Base-by-base conservation (phyloP, 1,284 basidiomycete genomes). In the Apiotrichum mycotoxinovorans region DNA sequence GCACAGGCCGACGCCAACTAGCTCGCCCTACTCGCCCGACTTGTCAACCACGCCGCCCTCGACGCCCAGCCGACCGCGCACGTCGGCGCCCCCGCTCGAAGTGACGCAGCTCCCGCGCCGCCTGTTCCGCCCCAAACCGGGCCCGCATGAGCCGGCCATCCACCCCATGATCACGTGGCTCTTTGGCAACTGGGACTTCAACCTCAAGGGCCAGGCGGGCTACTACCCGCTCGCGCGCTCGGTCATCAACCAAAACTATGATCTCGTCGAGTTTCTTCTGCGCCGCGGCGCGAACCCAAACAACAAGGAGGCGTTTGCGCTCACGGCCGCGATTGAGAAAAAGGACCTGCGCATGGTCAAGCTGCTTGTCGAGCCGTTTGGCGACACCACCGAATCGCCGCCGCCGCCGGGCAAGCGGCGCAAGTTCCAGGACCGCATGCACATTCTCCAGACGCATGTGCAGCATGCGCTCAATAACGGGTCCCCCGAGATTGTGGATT, bases 211-310 rank as follows among this genome's bases (percentile, higher is more conserved):
- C 8, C 80, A 87, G 71, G 80, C 83, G 1, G 90, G 89, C 1
- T 17, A 51, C 49, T 93, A 91, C 66, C 85, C 87, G 0, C 82
- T 94, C 33, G 84, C 84, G 11, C 85, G 83, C 58, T 88, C 90
- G 1, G 87, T 90, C 0, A 80, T 85, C 45, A 83, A 82, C 0
- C 78, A 79, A 15, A 86, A 86, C 63, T 64, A 80, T 0, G 83
- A 84, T 1, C 81, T 93, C 5, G 79, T 91, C 2, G 78, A 74
- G 40, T 86, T 87, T 61, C 79, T 94, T 9, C 82, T 94, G 45
- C 75, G 79, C 1, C 77, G 84, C n/a, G 87, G 84, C 2, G 91
- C 89, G 0, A 85, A 85, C 4, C 89, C 91, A 0, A 68, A 69
- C 14, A 14, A 17, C 17, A 38, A 40, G 14, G 37, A 41, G 4